phyloP scores from a whole-genome alignment of 2,329 filamentous ascomycete genomes.

The Paracamarosporium sp. region DNA sequence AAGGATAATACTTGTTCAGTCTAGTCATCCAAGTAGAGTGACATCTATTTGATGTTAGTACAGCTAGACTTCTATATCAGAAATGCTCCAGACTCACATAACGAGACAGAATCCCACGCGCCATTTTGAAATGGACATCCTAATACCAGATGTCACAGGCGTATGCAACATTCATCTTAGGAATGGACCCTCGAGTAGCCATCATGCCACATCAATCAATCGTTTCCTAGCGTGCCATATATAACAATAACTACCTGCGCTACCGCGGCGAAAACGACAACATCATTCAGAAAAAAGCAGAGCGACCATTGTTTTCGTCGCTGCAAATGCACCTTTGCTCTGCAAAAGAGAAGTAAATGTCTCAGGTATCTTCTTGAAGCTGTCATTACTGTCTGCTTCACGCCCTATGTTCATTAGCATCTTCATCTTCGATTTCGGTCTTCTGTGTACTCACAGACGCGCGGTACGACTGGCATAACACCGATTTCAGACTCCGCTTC shows the following conservation, averaged over 20 bases:
- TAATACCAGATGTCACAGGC: background rate
- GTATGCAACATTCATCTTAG: background rate
- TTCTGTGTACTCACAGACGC: constrained; percentile 63
- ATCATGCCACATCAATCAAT: background rate
- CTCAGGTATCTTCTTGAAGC: constrained; percentile 63
- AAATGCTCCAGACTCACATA: background rate
- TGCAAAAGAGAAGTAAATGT: constrained; percentile 67
- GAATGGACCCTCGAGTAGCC: background rate
- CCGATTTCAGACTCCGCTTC: constrained; percentile 68
- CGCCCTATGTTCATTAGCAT: constrained; percentile 52
- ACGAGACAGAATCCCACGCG: too few relatives aligned
- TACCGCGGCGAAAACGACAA: background rate
- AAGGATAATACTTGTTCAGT: too few relatives aligned
- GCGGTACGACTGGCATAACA: constrained; percentile 64
- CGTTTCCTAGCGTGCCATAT: background rate
- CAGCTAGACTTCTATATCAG: background rate
- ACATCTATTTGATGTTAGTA: background rate
- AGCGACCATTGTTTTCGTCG: constrained; percentile 67
- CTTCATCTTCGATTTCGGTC: background rate
- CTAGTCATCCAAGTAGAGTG: too few relatives aligned
- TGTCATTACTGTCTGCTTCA: constrained; percentile 62
- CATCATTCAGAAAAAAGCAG: constrained; percentile 53
- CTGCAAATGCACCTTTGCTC: constrained; percentile 62
- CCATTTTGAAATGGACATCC: too few relatives aligned
- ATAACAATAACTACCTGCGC: background rate